Evolutionary conservation across 163 green algal species (phyloP).

Genomic region (Prototheca wickerhamii): DNA sequence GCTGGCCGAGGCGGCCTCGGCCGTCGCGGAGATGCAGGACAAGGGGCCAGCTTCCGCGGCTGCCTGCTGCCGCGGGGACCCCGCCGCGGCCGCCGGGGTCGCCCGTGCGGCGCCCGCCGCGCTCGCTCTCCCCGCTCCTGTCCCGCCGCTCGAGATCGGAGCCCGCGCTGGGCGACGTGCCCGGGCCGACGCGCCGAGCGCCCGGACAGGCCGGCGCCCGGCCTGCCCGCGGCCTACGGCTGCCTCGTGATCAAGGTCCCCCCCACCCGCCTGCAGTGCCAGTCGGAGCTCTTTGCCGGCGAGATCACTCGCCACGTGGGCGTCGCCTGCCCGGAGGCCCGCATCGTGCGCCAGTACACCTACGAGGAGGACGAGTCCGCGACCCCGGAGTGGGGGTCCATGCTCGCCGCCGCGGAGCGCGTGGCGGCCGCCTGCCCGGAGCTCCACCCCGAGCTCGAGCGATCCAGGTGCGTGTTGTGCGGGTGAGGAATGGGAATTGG

Average conservation of each 20-base stretch:
- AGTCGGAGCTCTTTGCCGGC: slow-evolving; percentile 74
- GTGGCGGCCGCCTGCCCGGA: slow-evolving; percentile 6
- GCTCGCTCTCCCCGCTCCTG: too few species aligned
- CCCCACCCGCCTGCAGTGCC: slow-evolving; percentile 37
- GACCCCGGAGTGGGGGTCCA: slow-evolving; percentile 44
- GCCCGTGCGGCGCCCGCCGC: too few species aligned
- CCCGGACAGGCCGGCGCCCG: too few species aligned
- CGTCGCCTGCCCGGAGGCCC: slow-evolving; percentile 48
- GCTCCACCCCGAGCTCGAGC: slow-evolving; percentile 23
- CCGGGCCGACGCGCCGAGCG: too few species aligned
- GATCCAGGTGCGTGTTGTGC: background rate
- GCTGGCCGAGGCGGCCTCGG: background rate
- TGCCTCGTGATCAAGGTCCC: slow-evolving; percentile 55
- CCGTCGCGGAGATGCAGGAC: background rate
- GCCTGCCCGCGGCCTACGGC: too few species aligned
- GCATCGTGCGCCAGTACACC: slow-evolving; percentile 52
- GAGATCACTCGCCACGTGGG: slow-evolving; percentile 67
- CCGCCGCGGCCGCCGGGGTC: too few species aligned
- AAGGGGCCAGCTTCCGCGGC: slow-evolving; percentile 3
- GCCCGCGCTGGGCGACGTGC: too few species aligned
- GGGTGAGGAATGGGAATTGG: background rate
- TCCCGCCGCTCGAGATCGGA: too few species aligned
- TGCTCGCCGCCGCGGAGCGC: slow-evolving; percentile 14
- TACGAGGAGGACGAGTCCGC: background rate
- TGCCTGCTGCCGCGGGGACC: too few species aligned